A percentile compares a stretch with the other conserved stretches of the same genome.
These are phyloP conservation scores for Papiliotrema nemorosa DNA, from an alignment of 1,284 basidiomycete genomes.

Conservation along the genomic window DNA sequence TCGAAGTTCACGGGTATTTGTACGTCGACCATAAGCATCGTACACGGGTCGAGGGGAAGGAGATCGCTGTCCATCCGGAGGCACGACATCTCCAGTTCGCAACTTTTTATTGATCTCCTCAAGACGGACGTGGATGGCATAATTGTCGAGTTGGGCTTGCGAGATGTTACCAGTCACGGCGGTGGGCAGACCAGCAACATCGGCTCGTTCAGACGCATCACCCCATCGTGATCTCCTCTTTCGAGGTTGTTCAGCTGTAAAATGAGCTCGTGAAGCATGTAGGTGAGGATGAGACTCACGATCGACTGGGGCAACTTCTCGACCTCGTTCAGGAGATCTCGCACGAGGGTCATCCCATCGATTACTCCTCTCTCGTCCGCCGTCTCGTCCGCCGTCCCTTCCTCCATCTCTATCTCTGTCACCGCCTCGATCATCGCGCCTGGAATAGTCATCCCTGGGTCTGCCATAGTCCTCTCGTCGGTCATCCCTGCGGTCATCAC, in stretches of 20 bases:
- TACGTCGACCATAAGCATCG: constrained; percentile 92
- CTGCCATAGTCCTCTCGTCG: constrained; percentile 16
- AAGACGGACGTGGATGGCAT: constrained; percentile 86
- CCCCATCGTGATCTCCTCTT: constrained; percentile 96
- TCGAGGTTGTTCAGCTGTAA: constrained; percentile 66
- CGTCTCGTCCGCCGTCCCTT: constrained; percentile 1
- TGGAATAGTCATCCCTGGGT: constrained; percentile 12
- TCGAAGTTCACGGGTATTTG: constrained; percentile 96
- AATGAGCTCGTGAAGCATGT: constrained; percentile 1
- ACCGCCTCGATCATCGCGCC: constrained; percentile 21
- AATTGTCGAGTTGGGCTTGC: constrained; percentile 88
- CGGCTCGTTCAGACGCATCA: constrained; percentile 69
- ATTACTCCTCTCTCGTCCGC: constrained; percentile 4
- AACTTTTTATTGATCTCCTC: constrained; percentile 98
- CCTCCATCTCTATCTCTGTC: constrained; percentile 21
- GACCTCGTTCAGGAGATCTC: constrained; percentile 10
- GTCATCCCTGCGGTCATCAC: constrained; percentile 8
- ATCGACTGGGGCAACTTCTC: constrained; percentile 27
- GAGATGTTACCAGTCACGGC: constrained; percentile 90
- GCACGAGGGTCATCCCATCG: constrained; percentile 6
- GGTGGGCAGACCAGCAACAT: constrained; percentile 84
- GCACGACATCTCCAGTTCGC: constrained; percentile 87
- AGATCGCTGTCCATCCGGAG: constrained; percentile 90
- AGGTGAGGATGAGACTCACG: constrained; percentile 17
- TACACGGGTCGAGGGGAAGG: constrained; percentile 97